Percentiles rank a stretch among this genome's conserved stretches.
Conservation (phyloP, 2,329 filamentous ascomycete species). For the Helotiales sp. region DNA sequence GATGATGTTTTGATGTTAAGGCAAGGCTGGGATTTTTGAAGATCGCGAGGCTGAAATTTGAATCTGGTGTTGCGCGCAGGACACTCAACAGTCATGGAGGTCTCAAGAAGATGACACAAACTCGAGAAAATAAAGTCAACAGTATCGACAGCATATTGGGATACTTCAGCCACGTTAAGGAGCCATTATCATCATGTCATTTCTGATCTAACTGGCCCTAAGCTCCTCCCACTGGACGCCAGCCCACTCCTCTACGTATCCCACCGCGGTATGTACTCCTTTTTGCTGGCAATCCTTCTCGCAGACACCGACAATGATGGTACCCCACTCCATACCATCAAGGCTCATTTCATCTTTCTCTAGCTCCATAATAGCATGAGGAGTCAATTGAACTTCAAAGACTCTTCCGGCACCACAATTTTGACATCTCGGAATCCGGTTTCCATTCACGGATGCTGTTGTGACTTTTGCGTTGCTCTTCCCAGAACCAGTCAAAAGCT, state of each 20-base stretch:
- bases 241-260: slow-evolving; percentile 93
- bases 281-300: slow-evolving; percentile 70
- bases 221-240: slow-evolving; percentile 97
- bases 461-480: slow-evolving; percentile 26
- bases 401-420: slow-evolving; percentile 74
- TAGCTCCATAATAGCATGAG: slow-evolving; percentile 84
- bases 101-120: too few relatives aligned
- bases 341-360: slow-evolving; percentile 72
- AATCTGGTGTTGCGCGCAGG: too few relatives aligned
- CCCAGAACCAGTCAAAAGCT: slow-evolving; percentile 46
- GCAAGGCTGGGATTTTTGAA: slow-evolving; percentile 4
- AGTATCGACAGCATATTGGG: too few relatives aligned
- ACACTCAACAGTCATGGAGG: too few relatives aligned
- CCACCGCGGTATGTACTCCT: slow-evolving; percentile 60
- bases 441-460: slow-evolving; percentile 29
- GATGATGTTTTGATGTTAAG: slow-evolving; percentile 8
- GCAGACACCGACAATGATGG: slow-evolving; percentile 84
- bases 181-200: background rate
- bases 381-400: slow-evolving; percentile 92
- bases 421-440: slow-evolving; percentile 70
- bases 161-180: background rate
- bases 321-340: slow-evolving; percentile 98
- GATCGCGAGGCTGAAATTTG: slow-evolving; percentile 9
- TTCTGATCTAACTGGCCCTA: slow-evolving; percentile 12
- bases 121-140: too few relatives aligned